Base-by-base conservation (phyloP, 176 grass and related monocot species). In the Juncus inflexus region DNA sequence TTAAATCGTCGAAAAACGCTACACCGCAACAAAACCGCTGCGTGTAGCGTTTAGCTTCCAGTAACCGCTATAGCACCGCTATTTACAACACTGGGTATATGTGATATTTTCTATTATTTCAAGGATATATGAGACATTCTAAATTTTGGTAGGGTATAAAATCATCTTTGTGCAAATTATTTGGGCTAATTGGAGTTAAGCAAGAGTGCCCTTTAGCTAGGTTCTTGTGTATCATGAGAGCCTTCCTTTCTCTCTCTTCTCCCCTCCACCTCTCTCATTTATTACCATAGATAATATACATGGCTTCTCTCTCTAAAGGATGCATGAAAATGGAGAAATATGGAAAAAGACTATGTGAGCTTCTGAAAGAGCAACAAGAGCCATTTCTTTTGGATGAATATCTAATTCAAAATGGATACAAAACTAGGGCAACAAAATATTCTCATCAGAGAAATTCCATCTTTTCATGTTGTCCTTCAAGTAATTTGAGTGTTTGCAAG, bases 311-410 rank as follows among this genome's bases (percentile, higher is more conserved):
- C 52, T 61, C 68, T 45, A 63, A 58, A 88, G 66, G 76, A 55
- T 77, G 56, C 76, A 84, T 3, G 49, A 74, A 75, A 61, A 71
- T 71, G 68, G 68, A 64, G 72, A 61, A 11, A 12, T 74, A 78
- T 65, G 76, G 64, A 16, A 82, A 83, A 83, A 90, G 83, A 80
- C 95, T 99, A 12, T 99, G 76, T 69, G 95, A 99, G 83, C 78
- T 99, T 60, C 80, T 99, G 35, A 79, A 84, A 67, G 95, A 99
- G 78, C 89, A 94, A 63, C 95, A 99, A 65, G 95, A 99, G 62
- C 95, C 95, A 28, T 99, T 94, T 71, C 86, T 99, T 9, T 45
- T 94, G 74, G 95, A 99, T 36, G 72, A 73, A 37, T 84, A 79
- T 58, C 81, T 84, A 9, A 56, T 62, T 15, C 75, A 83, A 72